Base-by-base conservation (phyloP, 139 green algal genomes). In the Coelastrella sp. region DNA sequence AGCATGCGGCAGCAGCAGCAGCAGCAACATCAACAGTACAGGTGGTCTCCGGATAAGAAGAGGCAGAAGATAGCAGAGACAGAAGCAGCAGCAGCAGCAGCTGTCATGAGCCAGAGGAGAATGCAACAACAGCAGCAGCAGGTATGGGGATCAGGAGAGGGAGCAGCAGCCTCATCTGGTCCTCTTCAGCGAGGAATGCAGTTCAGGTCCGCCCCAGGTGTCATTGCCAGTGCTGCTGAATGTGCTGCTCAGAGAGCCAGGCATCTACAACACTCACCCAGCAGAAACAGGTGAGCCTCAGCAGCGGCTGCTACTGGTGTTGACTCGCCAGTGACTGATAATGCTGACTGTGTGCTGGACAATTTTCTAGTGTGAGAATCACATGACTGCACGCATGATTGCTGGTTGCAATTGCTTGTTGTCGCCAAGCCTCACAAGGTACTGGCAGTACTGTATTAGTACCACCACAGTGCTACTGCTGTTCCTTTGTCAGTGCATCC, bases 201-300 rank as follows among this genome's bases (percentile, higher is more conserved):
- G 68, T 77, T 77, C 68, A 38, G 25, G 68, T 77, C 40, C 5
- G 38, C 40, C 21, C 38, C 68, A 38, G 68, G 68, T 19, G 68
- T 37, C 37, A 4, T 40, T 71, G 62, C 62, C 9, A 27, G 34
- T 74, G 66, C 66, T 50, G 66, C 27, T 43, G 35, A 34, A 13
- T 9, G 13, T 4, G 32, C 34, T 40, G 34, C 32, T 50, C 4
- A 35, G 11, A 43, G 30, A 30, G 62, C 62, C 30, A 71, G 30
- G 27, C 62, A 71, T 8, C 62, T 23, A 7, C 62, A 71, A 21
- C 62, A 71, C 27, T 41, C 30, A 45, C 62, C 3, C 19, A 1
- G 40, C 27, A 19, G 32, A 17, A 41, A 30, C n/a, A 71, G 8
- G 62, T 41, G 27, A 41, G 62, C 6, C n/a, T n/a, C n/a, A n/a